These are phyloP conservation scores for Boletus pseudo-olivaceus DNA, from an alignment of 768 basidiomycete genomes.

Conservation along the genomic window DNA sequence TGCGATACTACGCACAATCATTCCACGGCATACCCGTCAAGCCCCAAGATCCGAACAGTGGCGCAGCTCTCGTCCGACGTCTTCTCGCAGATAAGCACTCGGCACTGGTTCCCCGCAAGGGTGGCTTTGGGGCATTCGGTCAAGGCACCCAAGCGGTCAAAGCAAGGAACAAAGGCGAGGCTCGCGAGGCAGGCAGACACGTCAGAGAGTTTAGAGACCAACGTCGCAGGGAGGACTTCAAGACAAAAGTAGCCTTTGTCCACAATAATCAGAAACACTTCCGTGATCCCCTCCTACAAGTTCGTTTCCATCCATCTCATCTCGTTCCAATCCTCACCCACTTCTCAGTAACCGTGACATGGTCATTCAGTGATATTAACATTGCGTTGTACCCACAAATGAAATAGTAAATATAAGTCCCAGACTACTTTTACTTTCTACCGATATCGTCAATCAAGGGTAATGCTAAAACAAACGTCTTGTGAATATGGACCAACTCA, in stretches of 20 bases:
- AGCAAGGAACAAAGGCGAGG: constrained; percentile 93
- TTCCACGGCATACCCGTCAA: constrained; percentile 49
- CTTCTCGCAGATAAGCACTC: constrained; percentile 80
- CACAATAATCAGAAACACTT: constrained; percentile 88
- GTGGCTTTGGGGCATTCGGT: constrained; percentile 86
- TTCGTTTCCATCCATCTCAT: constrained; percentile 13
- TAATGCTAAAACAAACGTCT: constrained; percentile 9
- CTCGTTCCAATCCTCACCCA: constrained; percentile 2
- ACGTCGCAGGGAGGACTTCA: constrained; percentile 74
- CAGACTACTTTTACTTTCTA: constrained; percentile 16
- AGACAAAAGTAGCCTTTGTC: constrained; percentile 74
- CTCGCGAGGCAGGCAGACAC: constrained; percentile 85
- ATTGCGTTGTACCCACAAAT: not conserved
- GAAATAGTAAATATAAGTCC: not conserved
- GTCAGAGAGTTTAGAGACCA: constrained; percentile 82
- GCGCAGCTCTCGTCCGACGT: constrained; percentile 70
- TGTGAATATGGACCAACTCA: constrained; percentile 16
- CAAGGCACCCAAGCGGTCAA: constrained; percentile 78
- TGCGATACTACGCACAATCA: constrained; percentile 82
- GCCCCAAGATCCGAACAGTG: constrained; percentile 64
- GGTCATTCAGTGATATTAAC: constrained; percentile 1
- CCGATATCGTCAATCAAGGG: constrained; percentile 9
- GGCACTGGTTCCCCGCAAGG: constrained; percentile 78
- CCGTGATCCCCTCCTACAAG: constrained; percentile 68
- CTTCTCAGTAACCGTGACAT: constrained; percentile 19